Evolutionary conservation across 2,329 filamentous ascomycete genomes (phyloP), one percentile per base, ranked within the genome.

Genomic region (Dactylellina drechsleri): DNA sequence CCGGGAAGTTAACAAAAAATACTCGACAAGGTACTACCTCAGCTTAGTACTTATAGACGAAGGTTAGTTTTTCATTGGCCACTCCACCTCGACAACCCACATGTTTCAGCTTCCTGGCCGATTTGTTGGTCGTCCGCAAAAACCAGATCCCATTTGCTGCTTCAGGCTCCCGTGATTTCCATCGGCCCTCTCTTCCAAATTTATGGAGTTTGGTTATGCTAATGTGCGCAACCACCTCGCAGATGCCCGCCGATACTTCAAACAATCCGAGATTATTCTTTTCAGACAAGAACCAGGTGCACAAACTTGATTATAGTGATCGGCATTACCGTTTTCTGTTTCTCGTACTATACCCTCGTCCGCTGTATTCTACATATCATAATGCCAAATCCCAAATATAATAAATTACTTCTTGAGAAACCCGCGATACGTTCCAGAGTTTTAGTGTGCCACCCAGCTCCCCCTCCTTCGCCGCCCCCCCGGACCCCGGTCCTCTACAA

Each of bases 1-100:
- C 87, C 91, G 95, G 77, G 95, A 99, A 82, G 96, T 99, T 79
- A 99, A 99, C 87, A 99, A 99, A 87, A 99, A 99, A 84, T 99
- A 97, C 83, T 98, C 94, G 26, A 98, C 94, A 43, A 87, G 95
- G 80, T 99, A 99, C 84, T 99, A 99, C 84, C 87, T 99, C 77
- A 97, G 93, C 81, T 84, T 99, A 77, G 95, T 99, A 20, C 86
- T 97, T 78, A 97, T 97, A 79, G 93, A 97, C 80, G 93, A 97
- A 88, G 92, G 92, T 91, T 83, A 58, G 26, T 15, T 61, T 49
- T 45, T 60, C n/a, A 8, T 47, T 43, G 40, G 49, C 53, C 45
- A 26, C 47, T 53, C 8, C 26, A 20, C 50, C 41, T 43, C 16
- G 16, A 13, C 53, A 45, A 4, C 62, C 40, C 53, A 47, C 47